Evolutionary conservation across 495 filamentous ascomycete genomes (phyloP), one percentile per base, ranked within the genome.

Genomic region (Friedmanniomyces simplex): DNA sequence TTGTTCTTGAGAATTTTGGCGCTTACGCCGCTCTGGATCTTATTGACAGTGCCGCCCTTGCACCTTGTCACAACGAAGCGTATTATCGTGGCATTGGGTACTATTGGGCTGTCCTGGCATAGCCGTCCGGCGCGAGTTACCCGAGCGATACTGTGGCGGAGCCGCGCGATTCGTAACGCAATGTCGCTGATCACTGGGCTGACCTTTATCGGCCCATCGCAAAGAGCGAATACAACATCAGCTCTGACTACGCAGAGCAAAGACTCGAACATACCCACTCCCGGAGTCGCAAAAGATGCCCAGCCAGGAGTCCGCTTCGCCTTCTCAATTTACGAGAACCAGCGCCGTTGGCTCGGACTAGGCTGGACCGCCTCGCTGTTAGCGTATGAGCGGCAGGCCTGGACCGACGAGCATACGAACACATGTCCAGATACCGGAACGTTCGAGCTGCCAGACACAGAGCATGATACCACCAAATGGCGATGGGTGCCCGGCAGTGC

Each of bases 361-460:
- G 93, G 93, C 2, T 99, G 93, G 93, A 97, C 94, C 0, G 84
- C 83, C 13, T 93, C 84, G 6, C 71, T 97, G 36, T 86, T 98
- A 59, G 82, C 88, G 0, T 88, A 96, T 60, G 93, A 99, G 66
- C 80, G 93, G 32, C 79, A 82, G 6, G 75, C 91, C 0, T 99
- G 91, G 90, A 96, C 94, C 5, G 93, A 99, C 65, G 94, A 99
- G 69, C 88, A 96, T 67, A 77, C 95, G 48, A 93, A 95, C 59
- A 58, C 83, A 0, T 83, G 87, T 20, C 82, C 88, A 2, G 70
- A 83, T 1, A 89, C 86, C 54, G 87, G 91, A 41, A 75, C 84
- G 24, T 99, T 96, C 60, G 82, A 87, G 56, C 74, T 97, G 14
- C 93, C 93, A 1, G 86, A 93, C 55, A 89, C 95, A 0, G 85